Percentiles rank a stretch among this genome's conserved stretches.
phyloP scores from a whole-genome alignment of 108 stramenopile genomes.

The Cyclotella baltica region DNA sequence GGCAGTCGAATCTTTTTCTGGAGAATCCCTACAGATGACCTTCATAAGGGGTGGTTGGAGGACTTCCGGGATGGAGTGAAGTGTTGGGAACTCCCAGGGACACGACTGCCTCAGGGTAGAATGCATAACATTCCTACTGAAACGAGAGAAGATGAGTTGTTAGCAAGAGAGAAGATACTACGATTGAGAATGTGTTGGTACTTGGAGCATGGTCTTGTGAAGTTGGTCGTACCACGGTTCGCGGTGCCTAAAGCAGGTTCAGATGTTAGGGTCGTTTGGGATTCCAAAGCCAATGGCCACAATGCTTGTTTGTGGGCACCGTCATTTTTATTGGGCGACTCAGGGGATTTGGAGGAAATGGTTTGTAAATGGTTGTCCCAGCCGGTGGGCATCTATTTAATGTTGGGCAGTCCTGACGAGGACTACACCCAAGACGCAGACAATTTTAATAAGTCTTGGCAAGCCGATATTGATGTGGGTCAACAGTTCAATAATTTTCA shows the following conservation, averaged over 20 bases:
- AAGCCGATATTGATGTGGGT: background rate
- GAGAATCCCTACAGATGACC: background rate
- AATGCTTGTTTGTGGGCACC: background rate
- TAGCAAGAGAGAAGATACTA: background rate
- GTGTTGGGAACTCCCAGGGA: background rate
- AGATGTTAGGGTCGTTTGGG: background rate
- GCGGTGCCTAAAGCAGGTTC: background rate
- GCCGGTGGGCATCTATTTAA: background rate
- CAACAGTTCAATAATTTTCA: background rate
- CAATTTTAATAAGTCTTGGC: background rate
- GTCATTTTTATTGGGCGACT: background rate
- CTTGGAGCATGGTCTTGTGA: background rate
- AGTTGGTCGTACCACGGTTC: background rate
- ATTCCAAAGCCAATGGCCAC: too few relatives aligned
- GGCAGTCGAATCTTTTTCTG: slow-evolving; percentile 20
- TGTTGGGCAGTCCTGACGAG: background rate
- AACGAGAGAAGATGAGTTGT: background rate
- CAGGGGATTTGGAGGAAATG: background rate
- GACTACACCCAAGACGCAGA: background rate
- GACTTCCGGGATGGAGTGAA: slow-evolving; percentile 13
- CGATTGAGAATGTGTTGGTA: background rate
- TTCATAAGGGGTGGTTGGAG: background rate
- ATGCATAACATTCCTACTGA: background rate
- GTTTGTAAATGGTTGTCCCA: background rate
- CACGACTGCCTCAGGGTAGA: background rate